These are phyloP conservation scores for Flaveria robusta DNA, from an alignment of 129 eudicot species.

Conservation along the genomic window DNA sequence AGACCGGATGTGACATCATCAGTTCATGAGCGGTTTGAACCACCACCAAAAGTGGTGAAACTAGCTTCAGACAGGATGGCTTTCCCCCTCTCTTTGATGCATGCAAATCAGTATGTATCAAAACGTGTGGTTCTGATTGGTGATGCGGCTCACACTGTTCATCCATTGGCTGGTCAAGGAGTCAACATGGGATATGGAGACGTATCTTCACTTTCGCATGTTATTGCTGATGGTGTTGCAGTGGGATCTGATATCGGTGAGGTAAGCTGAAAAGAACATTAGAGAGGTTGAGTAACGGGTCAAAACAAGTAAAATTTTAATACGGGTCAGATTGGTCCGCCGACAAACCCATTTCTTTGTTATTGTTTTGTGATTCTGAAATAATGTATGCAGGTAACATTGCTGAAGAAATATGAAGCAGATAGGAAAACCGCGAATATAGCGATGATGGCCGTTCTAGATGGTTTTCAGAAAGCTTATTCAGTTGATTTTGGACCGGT, in stretches of 20 bases:
- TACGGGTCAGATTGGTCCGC: not conserved
- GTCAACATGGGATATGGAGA: conserved; percentile 98
- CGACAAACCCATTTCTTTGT: not conserved
- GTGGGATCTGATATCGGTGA: conserved; percentile 95
- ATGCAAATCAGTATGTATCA: conserved; percentile 62
- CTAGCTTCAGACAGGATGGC: conserved; percentile 79
- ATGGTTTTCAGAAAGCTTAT: conserved; percentile 92
- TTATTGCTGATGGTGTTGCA: conserved; percentile 82
- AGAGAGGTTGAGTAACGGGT: not conserved
- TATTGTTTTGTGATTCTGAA: not conserved
- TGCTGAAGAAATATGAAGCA: conserved; percentile 71
- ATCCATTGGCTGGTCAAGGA: conserved; percentile 99
- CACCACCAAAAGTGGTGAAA: conserved; percentile 69
- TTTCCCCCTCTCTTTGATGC: conserved; percentile 88
- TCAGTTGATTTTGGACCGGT: conserved; percentile 85
- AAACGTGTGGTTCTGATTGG: conserved; percentile 79
- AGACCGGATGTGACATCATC: conserved; percentile 49
- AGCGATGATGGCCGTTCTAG: conserved; percentile 87
- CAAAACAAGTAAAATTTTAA: not conserved
- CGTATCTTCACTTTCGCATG: conserved; percentile 66
- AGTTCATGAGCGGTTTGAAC: conserved; percentile 59
- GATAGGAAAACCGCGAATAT: conserved; percentile 82
- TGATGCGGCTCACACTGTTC: conserved; percentile 97
- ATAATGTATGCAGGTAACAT: conserved; percentile 47
- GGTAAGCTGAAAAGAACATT: conserved; percentile 41